A percentile compares a stretch with the other conserved stretches of the same genome.
Evolutionary conservation across 164 flowering plant genomes (phyloP).

Genomic region (Houttuynia cordata): DNA sequence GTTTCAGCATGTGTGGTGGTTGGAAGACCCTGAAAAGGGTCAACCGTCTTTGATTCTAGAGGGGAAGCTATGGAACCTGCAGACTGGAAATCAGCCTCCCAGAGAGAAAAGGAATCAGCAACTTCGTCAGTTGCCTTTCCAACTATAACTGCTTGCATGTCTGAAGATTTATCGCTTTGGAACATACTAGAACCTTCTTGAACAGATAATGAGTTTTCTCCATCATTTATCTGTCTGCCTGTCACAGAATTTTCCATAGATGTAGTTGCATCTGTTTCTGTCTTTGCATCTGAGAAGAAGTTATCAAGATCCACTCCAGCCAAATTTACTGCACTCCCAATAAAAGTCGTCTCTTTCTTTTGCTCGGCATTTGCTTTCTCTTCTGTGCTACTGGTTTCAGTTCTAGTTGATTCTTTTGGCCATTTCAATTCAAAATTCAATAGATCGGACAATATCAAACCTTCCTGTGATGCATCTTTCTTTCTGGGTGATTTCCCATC

Average conservation of each 20-base stretch:
- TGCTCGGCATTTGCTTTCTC: slow-evolving; percentile 8
- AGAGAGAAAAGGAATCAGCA: slow-evolving; percentile 32
- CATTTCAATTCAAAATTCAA: slow-evolving; percentile 42
- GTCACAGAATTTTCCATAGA: slow-evolving; percentile 12
- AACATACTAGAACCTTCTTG: slow-evolving; percentile 26
- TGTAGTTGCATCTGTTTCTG: slow-evolving; percentile 6
- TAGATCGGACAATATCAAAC: slow-evolving; percentile 34
- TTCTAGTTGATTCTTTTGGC: slow-evolving; percentile 22
- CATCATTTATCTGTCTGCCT: slow-evolving; percentile 4
- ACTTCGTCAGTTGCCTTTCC: slow-evolving; percentile 13
- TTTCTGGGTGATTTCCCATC: slow-evolving; percentile 21
- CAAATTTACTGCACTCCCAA: slow-evolving; percentile 24
- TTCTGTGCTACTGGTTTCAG: slow-evolving; percentile 8
- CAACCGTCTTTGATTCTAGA: slow-evolving; percentile 17
- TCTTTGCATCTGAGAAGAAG: slow-evolving; percentile 25
- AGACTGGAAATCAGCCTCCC: slow-evolving; percentile 58
- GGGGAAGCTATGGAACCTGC: slow-evolving; percentile 21
- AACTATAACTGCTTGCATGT: slow-evolving; percentile 7
- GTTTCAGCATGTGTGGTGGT: slow-evolving; percentile 17
- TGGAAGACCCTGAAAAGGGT: slow-evolving; percentile 20
- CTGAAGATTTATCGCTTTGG: slow-evolving; percentile 27
- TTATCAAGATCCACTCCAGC: slow-evolving; percentile 43
- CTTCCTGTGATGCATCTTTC: slow-evolving; percentile 19
- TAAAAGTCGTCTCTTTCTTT: too few species aligned
- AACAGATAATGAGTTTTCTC: slow-evolving; percentile 9